Conservation (phyloP, 1,284 basidiomycete species). For the Microbotryum silenes-acaulis region DNA sequence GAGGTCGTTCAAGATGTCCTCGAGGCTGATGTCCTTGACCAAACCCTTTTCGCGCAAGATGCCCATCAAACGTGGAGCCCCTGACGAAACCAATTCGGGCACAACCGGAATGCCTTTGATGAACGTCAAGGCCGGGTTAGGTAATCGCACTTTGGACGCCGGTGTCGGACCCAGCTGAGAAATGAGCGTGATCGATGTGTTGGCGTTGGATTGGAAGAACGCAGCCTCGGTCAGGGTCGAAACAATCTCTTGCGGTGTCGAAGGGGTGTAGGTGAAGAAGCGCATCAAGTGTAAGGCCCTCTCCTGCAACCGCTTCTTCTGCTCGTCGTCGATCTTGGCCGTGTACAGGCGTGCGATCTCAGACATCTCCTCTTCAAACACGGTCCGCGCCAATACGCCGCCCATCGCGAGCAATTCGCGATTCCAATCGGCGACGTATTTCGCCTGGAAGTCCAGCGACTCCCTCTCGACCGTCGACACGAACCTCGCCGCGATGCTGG, state of each 20-base stretch:
- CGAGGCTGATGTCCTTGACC: slow-evolving; percentile 73
- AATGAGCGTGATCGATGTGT: slow-evolving; percentile 59
- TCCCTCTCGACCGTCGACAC: slow-evolving; percentile 97
- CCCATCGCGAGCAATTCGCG: slow-evolving; percentile 76
- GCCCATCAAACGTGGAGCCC: slow-evolving; percentile 59
- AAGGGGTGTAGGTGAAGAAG: slow-evolving; percentile 79
- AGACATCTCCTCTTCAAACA: slow-evolving; percentile 77
- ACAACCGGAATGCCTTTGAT: slow-evolving; percentile 72
- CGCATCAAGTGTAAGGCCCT: slow-evolving; percentile 71
- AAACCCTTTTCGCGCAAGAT: slow-evolving; percentile 59
- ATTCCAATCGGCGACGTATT: slow-evolving; percentile 57
- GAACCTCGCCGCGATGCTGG: slow-evolving; percentile 83
- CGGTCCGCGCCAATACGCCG: slow-evolving; percentile 62
- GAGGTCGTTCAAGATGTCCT: slow-evolving; percentile 78
- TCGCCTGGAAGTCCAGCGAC: slow-evolving; percentile 44
- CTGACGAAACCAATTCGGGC: slow-evolving; percentile 56
- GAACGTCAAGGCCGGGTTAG: slow-evolving; percentile 69
- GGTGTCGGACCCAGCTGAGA: slow-evolving; percentile 69
- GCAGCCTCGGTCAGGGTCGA: slow-evolving; percentile 65
- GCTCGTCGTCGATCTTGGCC: slow-evolving; percentile 39
- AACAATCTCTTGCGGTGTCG: slow-evolving; percentile 82
- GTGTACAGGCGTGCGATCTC: slow-evolving; percentile 43
- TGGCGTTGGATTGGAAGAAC: slow-evolving; percentile 62
- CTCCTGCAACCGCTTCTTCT: slow-evolving; percentile 51
- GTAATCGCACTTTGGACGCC: slow-evolving; percentile 65